Percentiles rank a stretch among this genome's conserved stretches.
These are phyloP conservation scores for Boletus rubroflammeus DNA, from an alignment of 768 basidiomycete species.

Conservation along the genomic window DNA sequence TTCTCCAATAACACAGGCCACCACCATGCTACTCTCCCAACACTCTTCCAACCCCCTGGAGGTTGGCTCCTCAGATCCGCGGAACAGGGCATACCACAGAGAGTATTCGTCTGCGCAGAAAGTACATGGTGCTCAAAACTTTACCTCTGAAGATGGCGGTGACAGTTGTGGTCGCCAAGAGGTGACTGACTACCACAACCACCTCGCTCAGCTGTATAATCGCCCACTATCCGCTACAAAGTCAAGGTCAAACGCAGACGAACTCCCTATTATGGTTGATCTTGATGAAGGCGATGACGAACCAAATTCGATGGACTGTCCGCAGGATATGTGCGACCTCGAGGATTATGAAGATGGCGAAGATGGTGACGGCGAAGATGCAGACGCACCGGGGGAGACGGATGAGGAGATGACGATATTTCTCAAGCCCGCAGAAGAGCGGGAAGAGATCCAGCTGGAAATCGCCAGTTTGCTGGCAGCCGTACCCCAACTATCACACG, in stretches of 20 bases:
- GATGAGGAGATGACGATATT: slow-evolving; percentile 62
- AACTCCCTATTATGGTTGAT: slow-evolving; percentile 37
- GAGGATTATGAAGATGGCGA: slow-evolving; percentile 35
- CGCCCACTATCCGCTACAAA: slow-evolving; percentile 20
- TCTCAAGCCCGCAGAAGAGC: slow-evolving; percentile 62
- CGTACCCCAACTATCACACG: slow-evolving; percentile 59
- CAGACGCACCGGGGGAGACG: slow-evolving; percentile 35
- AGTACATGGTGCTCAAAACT: slow-evolving; percentile 27
- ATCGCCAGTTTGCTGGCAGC: slow-evolving; percentile 65
- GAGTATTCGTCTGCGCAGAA: slow-evolving; percentile 36
- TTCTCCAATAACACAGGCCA: no score
- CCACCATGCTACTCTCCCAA: slow-evolving; percentile 48
- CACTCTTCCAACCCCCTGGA: slow-evolving; percentile 77
- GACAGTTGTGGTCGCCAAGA: slow-evolving; percentile 37
- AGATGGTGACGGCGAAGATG: slow-evolving; percentile 36
- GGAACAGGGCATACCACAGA: slow-evolving; percentile 45
- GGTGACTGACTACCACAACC: slow-evolving; percentile 47
- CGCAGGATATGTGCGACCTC: slow-evolving; percentile 35
- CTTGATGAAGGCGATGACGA: slow-evolving; percentile 46
- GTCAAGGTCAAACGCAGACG: slow-evolving; percentile 20
- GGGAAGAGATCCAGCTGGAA: slow-evolving; percentile 69
- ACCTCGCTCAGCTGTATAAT: slow-evolving; percentile 45
- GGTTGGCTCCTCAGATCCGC: slow-evolving; percentile 56
- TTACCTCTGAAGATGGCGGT: slow-evolving; percentile 53
- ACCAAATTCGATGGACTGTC: slow-evolving; percentile 34